Evolutionary conservation across 1,139 yeast genomes (phyloP), one percentile per base, ranked within the genome.

Genomic region (Yamadazyma diospyri): DNA sequence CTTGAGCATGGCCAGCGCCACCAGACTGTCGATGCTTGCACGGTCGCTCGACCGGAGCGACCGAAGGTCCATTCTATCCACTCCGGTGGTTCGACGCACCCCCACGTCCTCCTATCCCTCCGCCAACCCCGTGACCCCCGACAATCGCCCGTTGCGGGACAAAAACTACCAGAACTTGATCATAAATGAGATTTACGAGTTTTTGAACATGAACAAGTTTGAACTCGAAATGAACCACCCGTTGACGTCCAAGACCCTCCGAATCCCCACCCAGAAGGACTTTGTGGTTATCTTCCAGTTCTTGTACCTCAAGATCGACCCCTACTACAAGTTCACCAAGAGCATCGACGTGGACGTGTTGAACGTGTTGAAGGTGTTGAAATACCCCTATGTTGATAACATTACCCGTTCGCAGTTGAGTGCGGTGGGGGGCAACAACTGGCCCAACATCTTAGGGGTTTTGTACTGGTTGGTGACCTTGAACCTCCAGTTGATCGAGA

Each of bases 381-480:
- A 75, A 33, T 89, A 88, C 50, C 97, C 97, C 1, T 86, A 81
- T 53, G 56, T 87, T 37, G 95, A 85, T 27, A 69, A 84, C 0
- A 79, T 88, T 28, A 84, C 81, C 54, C 77, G 88, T 48, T 81
- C 92, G 1, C 95, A 86, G 52, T 79, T 88, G 21, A 79, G 89
- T 30, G 96, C 96, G 0, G 96, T 87, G 6, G 96, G 96, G 2
- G 95, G 95, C 1, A 82, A 82, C 38, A 81, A 81, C 48, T 87
- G 97, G 97, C 89, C 87, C 12, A 73, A 76, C 15, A 83, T 86
- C 47, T 59, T 88, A 33, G 95, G 94, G 2, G 76, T 88, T 72
- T 62, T 87, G 22, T 78, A 81, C 53, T 86, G 95, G 95, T 53
- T 86, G 31, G 78, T 83, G 9, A 75, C 75, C 47, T 60, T 81